These are phyloP conservation scores for Podospora pseudoanserina DNA, from an alignment of 495 filamentous ascomycete species.

Conservation along the genomic window DNA sequence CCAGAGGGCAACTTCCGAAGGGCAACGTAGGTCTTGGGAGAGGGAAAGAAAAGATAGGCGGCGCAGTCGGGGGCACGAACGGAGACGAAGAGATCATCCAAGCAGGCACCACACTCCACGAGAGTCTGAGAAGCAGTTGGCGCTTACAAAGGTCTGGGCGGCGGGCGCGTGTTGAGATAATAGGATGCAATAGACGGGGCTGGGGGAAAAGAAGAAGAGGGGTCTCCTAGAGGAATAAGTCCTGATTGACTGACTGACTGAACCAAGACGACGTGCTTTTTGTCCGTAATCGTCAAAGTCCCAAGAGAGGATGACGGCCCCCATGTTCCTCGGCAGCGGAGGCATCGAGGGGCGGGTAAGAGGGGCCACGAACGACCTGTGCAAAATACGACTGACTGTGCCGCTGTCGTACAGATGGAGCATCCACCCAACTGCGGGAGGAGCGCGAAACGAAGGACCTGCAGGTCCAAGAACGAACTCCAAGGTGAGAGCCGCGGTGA, in stretches of 20 bases:
- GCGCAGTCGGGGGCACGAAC: background rate
- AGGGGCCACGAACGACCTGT: background rate
- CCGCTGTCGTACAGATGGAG: conserved; percentile 11
- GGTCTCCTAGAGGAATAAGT: background rate
- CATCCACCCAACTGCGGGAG: conserved; percentile 1
- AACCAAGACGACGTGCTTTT: background rate
- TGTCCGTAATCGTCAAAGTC: background rate
- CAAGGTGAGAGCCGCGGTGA: background rate
- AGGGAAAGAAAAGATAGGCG: background rate
- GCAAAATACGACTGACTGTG: conserved; percentile 5
- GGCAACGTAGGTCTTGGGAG: background rate
- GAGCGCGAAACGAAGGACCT: background rate
- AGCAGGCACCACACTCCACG: background rate
- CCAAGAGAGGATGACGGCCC: background rate
- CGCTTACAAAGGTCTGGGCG: background rate
- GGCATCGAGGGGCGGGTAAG: background rate
- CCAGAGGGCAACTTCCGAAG: background rate
- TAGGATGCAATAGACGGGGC: background rate
- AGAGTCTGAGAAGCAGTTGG: background rate
- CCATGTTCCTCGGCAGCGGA: background rate
- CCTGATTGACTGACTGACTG: background rate
- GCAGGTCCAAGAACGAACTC: background rate
- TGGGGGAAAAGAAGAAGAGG: background rate
- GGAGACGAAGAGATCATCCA: background rate
- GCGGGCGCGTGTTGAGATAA: background rate